These are phyloP conservation scores for Farysia itapuensis DNA, from an alignment of 1,284 basidiomycete genomes.

Conservation along the genomic window DNA sequence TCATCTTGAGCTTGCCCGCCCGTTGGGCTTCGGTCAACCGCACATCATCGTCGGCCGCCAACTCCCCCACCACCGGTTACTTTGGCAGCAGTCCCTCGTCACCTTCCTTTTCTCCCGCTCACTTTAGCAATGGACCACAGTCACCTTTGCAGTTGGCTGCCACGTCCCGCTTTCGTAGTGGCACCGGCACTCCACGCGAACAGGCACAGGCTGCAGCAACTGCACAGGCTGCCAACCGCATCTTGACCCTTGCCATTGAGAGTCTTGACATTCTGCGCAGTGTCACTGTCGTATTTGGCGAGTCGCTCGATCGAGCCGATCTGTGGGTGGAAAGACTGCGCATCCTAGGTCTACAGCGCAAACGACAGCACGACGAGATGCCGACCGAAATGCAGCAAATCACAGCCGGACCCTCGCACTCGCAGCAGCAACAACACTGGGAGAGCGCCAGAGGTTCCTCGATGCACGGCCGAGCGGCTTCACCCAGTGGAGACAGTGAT, in stretches of 20 bases:
- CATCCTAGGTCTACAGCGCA: conserved; percentile 46
- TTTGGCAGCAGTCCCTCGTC: conserved; percentile 47
- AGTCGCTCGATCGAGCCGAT: conserved; percentile 83
- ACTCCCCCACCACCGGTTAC: conserved; percentile 21
- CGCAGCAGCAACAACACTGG: conserved; percentile 30
- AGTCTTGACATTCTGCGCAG: conserved; percentile 86
- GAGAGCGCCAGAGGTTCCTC: conserved; percentile 32
- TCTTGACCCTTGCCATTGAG: conserved; percentile 82
- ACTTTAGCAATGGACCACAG: conserved; percentile 26
- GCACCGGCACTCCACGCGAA: conserved; percentile 19
- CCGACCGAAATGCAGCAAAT: conserved; percentile 14
- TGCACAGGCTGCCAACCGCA: conserved; percentile 73
- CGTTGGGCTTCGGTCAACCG: conserved; percentile 68
- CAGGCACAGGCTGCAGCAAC: conserved; percentile 43
- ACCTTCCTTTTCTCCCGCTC: conserved; percentile 49
- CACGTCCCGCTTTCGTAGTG: conserved; percentile 12
- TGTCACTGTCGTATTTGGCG: conserved; percentile 81
- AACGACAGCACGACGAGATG: conserved; percentile 44
- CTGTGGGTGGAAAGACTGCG: conserved; percentile 67
- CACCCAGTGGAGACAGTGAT: conserved; percentile 30
- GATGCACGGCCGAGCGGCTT: conserved; percentile 22
- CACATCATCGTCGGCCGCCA: conserved; percentile 19
- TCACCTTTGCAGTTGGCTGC: conserved; percentile 28
- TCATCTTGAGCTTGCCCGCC: conserved; percentile 78
- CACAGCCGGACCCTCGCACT: conserved; percentile 8